phyloP scores from a whole-genome alignment of 1,284 basidiomycete genomes.

The Ceratobasidium papillatum region DNA sequence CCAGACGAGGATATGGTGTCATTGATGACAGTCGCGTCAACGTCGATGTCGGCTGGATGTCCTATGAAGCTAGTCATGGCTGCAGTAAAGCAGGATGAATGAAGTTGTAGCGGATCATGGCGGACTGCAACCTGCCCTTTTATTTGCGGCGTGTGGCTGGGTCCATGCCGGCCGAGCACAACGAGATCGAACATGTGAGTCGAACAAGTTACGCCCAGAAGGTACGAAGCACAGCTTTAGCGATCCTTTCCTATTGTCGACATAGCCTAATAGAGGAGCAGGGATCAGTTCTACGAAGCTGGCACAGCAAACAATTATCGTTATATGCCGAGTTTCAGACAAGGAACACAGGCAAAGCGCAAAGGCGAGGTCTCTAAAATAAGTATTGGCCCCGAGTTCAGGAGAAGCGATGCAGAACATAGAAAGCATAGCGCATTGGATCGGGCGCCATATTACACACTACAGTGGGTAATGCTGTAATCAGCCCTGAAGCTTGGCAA shows the following conservation, averaged over 20 bases:
- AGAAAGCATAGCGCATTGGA: no score
- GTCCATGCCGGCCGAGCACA: constrained; percentile 3
- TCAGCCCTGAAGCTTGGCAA: no score
- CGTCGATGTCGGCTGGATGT: constrained; percentile 6
- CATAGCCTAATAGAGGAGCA: not conserved
- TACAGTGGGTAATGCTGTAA: no score
- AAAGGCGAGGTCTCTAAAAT: not conserved
- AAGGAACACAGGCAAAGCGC: not conserved
- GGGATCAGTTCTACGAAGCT: not conserved
- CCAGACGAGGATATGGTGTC: not conserved
- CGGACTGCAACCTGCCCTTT: not conserved
- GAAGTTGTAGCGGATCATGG: not conserved
- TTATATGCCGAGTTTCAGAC: not conserved
- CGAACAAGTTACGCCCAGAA: not conserved
- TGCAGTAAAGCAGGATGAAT: not conserved
- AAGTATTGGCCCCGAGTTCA: not conserved
- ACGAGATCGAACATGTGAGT: not conserved
- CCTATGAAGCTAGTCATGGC: constrained; percentile 9
- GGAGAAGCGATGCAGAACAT: not conserved
- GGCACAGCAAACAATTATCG: not conserved
- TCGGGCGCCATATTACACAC: no score
- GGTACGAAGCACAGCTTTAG: not conserved
- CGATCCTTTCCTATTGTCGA: not conserved
- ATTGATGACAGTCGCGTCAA: constrained; percentile 31
- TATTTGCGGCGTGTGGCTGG: not conserved